These are phyloP conservation scores for Thielaviopsis cerberus DNA, from an alignment of 2,329 filamentous ascomycete species.

Conservation along the genomic window DNA sequence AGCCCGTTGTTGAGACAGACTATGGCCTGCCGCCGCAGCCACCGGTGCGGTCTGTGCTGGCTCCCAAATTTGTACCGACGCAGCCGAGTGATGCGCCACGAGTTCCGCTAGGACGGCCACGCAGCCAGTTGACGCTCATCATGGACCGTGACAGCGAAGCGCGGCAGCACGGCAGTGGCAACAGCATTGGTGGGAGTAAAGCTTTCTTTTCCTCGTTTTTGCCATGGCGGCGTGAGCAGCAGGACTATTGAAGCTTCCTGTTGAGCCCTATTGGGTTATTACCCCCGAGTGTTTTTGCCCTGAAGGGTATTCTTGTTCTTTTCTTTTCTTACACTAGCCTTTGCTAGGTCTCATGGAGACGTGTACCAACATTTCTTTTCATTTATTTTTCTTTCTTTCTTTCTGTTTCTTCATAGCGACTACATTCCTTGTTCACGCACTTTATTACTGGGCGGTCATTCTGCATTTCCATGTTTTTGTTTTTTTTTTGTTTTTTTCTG, in stretches of 20 bases:
- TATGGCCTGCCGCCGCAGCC: conserved; percentile 15
- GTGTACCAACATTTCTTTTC: conserved; percentile 2
- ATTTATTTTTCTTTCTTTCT: not conserved
- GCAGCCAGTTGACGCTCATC: conserved; percentile 39
- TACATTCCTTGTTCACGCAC: not conserved
- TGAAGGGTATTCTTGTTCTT: not conserved
- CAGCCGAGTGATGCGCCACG: conserved; percentile 26
- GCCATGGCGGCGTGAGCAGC: conserved; percentile 1
- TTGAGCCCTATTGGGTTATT: not conserved
- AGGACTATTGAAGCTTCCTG: not conserved
- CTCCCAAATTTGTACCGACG: conserved; percentile 29
- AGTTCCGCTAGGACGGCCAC: conserved; percentile 37
- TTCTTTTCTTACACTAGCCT: not conserved
- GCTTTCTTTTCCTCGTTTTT: conserved; percentile 3
- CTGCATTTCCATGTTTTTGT: not conserved
- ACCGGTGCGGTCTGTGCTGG: conserved; percentile 17
- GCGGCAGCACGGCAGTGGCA: not conserved
- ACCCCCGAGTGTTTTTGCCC: not conserved
- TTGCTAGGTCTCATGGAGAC: conserved; percentile 3
- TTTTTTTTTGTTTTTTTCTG: not conserved
- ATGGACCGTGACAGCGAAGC: conserved; percentile 32
- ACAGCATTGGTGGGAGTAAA: not conserved
- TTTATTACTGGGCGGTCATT: not conserved
- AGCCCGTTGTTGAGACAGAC: conserved; percentile 12
- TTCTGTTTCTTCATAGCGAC: not conserved